Evolutionary conservation across 1,284 basidiomycete genomes (phyloP), one percentile per base, ranked within the genome.

Genomic region (Anthracocystis panici-leucophaei): DNA sequence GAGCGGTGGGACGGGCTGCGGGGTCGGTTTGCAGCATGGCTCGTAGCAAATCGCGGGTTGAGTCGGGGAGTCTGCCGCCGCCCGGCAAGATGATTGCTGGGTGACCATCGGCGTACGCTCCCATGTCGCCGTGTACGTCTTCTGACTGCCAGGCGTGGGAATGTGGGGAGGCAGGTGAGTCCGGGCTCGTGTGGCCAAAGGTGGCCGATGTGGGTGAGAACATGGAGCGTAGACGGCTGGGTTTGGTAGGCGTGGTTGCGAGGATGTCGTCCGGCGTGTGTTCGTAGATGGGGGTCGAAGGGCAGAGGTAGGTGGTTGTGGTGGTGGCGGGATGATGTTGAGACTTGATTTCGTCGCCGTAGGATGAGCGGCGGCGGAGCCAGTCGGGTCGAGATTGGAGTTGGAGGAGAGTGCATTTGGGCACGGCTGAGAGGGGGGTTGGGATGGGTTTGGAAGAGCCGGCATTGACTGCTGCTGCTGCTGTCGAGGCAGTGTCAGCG

Each of bases 31-130:
- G 42, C 5, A 83, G 60, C 83, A 84, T 84, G 1, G 46, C 31
- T 10, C 77, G 48, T 21, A 84, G 61, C 20, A 84, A 50, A 1
- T 80, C 77, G n/a, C 82, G 61, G 5, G 81, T 74, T 35, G 48
- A 58, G 33, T 83, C 81, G 0, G 83, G 83, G 5, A 84, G 45
- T 14, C 82, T 51, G 0, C 73, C 82, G 3, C 83, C 82, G 29
- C 81, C 82, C 20, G 83, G 80, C 2, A 84, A 60, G 46, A 83
- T 57, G 42, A 84, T 75, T 16, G 83, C 72, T 8, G 83, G 82
- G 20, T 74, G 61, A 11, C 83, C 83, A 53, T 84, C 83, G 2
- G 44, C 33, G 23, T 84, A 84, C 0, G 78, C 57, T 4, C 53
- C 38, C 7, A 16, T 14, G 33, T 74, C 62, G n/a, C 49, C 35